Percentiles rank a stretch among this genome's conserved stretches.
Conservation (phyloP, 768 basidiomycete species). For the Auricularia sp. region DNA sequence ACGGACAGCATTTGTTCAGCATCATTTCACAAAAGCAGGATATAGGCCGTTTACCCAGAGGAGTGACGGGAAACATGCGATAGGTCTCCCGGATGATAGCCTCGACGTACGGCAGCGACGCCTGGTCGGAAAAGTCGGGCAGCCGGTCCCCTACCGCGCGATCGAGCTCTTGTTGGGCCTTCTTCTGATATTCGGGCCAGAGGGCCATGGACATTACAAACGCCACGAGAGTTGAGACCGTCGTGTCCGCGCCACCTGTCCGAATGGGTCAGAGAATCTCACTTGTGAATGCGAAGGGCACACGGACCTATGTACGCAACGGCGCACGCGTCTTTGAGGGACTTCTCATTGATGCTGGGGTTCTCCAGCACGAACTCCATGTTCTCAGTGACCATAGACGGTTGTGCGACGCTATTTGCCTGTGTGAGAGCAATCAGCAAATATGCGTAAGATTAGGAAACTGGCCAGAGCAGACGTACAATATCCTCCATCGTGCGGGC, state of each 20-base stretch:
- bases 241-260: constrained; percentile 17
- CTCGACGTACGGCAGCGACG: constrained; percentile 28
- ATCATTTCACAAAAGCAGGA: background rate
- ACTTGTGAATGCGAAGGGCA: background rate
- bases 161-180: constrained; percentile 35
- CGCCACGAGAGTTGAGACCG: constrained; percentile 20
- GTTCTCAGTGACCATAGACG: background rate
- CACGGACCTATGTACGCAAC: constrained; percentile 23
- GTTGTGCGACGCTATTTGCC: background rate
- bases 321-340: constrained; percentile 12
- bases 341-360: background rate
- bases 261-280: background rate
- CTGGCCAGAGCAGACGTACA: too few relatives aligned
- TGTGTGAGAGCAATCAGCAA: too few relatives aligned
- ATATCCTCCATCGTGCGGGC: too few relatives aligned
- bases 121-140: constrained; percentile 25
- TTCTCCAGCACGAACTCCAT: background rate
- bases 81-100: constrained; percentile 25
- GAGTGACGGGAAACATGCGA: constrained; percentile 17
- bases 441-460: too few relatives aligned
- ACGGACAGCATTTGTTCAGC: background rate
- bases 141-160: constrained; percentile 26
- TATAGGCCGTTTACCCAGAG: constrained; percentile 10
- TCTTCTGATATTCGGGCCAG: constrained; percentile 26
- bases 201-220: constrained; percentile 33